Base-by-base conservation (phyloP, 805 yeast species). In the Metschnikowia picachoensis region DNA sequence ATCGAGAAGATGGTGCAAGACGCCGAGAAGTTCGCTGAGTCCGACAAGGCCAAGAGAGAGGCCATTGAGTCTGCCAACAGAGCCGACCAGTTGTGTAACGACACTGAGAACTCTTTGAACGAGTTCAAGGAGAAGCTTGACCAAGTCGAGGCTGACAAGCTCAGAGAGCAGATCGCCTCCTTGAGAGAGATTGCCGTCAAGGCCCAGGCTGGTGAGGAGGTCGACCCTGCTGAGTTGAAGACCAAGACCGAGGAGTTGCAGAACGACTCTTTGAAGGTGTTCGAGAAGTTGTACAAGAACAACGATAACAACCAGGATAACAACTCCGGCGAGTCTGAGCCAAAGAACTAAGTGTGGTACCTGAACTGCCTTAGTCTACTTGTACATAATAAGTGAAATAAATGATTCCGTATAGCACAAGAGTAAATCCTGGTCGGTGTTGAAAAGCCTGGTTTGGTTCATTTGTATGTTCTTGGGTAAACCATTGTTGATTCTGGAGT, bases 1-100 rank as follows among this genome's bases (percentile, higher is more conserved):
- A 86, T 90, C 65, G 96, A 89, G 71, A 80, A 84, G 70, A 83
- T 91, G 88, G 92, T 90, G 51, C 81, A 77, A 70, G 95, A 87
- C 60, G 95, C 97, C 61, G 95, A 88, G 76, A 84, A 84, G 72
- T 84, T 75, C 74, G 87, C 89, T 61, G 90, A 87, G 67, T 80
- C 87, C 60, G 97, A 90, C 76, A 83, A 85, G 76, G 87, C 86
- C 52, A 83, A 85, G 70, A 85, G 85, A 67, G 89, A 83, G 73
- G 73, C 90, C 48, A 83, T 91, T 64, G 95, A 87, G 73, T 68
- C 75, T 57, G 95, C 95, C 59, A 88, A 85, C 83, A 86, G 84
- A 64, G 87, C 89, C 58, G 91, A 85, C 70, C 81, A 80, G 67
- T 80, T 85, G 68, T 80, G 84, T 68, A 72, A 70, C 59, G 77